Evolutionary conservation across 148 eudicot genomes (phyloP).

Genomic region (Cornus florida): DNA sequence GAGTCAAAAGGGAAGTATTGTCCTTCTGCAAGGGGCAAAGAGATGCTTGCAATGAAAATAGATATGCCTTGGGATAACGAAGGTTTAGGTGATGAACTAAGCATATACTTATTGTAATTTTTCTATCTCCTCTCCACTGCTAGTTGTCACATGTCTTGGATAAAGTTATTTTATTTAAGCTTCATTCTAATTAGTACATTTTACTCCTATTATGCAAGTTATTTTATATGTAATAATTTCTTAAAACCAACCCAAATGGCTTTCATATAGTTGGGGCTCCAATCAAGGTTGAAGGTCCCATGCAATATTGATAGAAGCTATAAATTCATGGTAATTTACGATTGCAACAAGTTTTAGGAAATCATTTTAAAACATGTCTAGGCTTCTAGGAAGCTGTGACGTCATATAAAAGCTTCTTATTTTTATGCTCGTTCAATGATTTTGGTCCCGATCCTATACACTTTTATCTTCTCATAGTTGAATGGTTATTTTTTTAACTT

Average conservation of each 20-base stretch:
- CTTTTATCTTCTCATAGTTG: neutral
- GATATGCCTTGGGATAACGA: neutral
- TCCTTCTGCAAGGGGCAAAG: neutral
- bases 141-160: neutral
- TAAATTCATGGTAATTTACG: neutral
- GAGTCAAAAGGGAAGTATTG: neutral
- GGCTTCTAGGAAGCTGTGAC: neutral
- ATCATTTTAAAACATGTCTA: neutral
- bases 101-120: neutral
- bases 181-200: neutral
- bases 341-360: neutral
- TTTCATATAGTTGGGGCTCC: neutral
- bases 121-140: neutral
- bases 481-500: neutral
- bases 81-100: neutral
- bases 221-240: neutral
- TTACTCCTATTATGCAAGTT: neutral
- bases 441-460: neutral
- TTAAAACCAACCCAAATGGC: neutral
- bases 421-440: neutral
- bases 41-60: neutral
- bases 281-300: neutral
- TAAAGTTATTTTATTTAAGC: neutral
- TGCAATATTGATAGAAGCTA: neutral
- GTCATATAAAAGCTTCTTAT: too few species aligned